Evolutionary conservation across 148 eudicot genomes (phyloP).

Genomic region (Arbutus unedo): DNA sequence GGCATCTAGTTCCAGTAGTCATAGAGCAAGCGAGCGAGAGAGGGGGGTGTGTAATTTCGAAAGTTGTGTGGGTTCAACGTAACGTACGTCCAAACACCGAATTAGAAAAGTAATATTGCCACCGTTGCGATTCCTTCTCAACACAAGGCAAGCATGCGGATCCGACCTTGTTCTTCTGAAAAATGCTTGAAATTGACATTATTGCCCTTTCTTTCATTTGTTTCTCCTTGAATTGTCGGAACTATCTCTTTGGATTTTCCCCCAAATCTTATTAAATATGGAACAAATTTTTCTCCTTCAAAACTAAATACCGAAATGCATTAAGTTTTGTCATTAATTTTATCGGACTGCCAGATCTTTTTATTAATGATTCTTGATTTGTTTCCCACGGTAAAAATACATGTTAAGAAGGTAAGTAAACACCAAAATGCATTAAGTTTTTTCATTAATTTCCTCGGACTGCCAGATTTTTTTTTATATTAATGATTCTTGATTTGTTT

Average conservation of each 20-base stretch:
- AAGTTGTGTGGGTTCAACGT: background rate
- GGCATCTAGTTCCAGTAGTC: constrained; percentile 16
- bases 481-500: background rate
- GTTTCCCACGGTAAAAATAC: background rate
- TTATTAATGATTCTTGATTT: background rate
- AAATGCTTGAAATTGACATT: background rate
- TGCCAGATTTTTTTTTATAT: background rate
- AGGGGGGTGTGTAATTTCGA: background rate
- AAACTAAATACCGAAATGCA: background rate
- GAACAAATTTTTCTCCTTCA: background rate
- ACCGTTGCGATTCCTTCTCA: background rate
- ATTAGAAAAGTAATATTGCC: background rate
- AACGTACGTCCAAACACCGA: background rate
- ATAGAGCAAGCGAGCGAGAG: constrained; percentile 1
- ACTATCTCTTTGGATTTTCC: too few species aligned
- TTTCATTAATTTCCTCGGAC: background rate
- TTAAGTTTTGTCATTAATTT: background rate
- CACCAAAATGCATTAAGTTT: background rate
- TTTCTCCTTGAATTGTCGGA: too few species aligned
- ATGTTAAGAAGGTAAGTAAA: too few species aligned
- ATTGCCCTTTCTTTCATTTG: background rate
- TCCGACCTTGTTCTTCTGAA: constrained; percentile 8
- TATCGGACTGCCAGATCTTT: background rate
- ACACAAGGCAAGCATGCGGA: constrained; percentile 9
- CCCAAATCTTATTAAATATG: background rate